Base-by-base conservation (phyloP, 106 monocot species). In the Ottelia alismoides region DNA sequence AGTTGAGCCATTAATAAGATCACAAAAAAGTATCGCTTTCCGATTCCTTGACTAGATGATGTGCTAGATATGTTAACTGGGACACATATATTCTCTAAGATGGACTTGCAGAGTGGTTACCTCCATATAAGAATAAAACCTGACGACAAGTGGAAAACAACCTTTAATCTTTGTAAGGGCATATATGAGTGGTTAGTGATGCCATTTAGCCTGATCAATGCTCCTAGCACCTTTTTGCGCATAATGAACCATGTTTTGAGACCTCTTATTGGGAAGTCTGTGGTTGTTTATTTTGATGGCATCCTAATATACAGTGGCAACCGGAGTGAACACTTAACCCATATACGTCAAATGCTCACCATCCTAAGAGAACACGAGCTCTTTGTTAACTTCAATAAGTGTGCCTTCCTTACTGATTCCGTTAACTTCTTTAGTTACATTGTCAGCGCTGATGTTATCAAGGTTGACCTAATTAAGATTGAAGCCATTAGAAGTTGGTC, bases 171-270 rank as follows among this genome's bases (percentile, higher is more conserved):
- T 22, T 11, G 12, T 20, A 23, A 51, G 20, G 51, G 22, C 2
- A 11, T 51, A 11, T 25, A 51, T 51, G 51, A 51, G 24, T 51
- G 51, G 51, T 24, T 51, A 3, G 24, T 51, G 2, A 51, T 51
- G 51, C 51, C 22, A 2, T 51, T 51, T 21, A 23, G 51, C 1
- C 24, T 51, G 2, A 22, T 22, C 2, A 51, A 51, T 25, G 51
- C 51, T 2, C 51, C 51, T 22, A 51, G 51, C 22, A 51, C 24
- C 1, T 51, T 51, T 23, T 22, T 51, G 40, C 10, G 51, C 20
- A 23, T 51, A 2, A 51, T 51, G 51, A 12, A 7, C 2, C 9
- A 51, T 2, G 51, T 51, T 2, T 25, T 51, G 1, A 20, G 40
- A 22, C 22, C 51, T 11, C 11, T 51, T 11, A 51, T 51, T 25